Evolutionary conservation across 106 monocot genomes (phyloP), one percentile per base, ranked within the genome.

Genomic region (Amphibolis antarctica): DNA sequence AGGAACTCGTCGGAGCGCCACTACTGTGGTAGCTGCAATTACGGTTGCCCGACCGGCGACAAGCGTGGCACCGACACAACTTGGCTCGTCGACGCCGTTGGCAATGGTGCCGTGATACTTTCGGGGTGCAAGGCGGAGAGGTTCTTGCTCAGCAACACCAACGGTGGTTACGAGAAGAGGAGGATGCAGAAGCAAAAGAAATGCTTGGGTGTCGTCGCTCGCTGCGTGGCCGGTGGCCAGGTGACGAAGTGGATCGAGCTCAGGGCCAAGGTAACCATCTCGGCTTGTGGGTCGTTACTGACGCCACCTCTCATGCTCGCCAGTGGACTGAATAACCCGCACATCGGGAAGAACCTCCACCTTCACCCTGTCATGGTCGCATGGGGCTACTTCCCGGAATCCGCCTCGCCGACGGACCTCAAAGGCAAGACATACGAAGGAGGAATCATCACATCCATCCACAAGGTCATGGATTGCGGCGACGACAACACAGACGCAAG

Each of bases 351-450:
- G 68, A 85, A 92, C 73, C 82, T 92, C 4, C 88, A 80, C 64
- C 78, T 85, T 28, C 92, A 92, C 60, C 92, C 92, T 5, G 80
- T 67, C 1, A 36, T 62, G 31, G 7, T 85, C 1, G 92, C 69
- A 3, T 92, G 92, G 92, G 92, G 92, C 5, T 92, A 88, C 73
- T 88, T 92, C 62, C 92, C 92, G 0, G 87, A 87, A 0, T 70
- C 74, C 0, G 67, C n/a, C 1, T 36, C 74, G 12, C 72, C 76
- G 29, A 49, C 82, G 49, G 69, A 74, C 56, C 88, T 27, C 30
- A 68, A 74, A 60, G 93, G 88, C 9, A 30, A 6, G 28, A 18
- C 24, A 31, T 88, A 73, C 77, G 76, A 93, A 27, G 85, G 93
- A 4, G 88, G 93, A 45, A 83, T 93, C 43, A 75, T 93, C 46